phyloP scores from a whole-genome alignment of 1,139 yeast species.

The Blastobotrys aristatus region DNA sequence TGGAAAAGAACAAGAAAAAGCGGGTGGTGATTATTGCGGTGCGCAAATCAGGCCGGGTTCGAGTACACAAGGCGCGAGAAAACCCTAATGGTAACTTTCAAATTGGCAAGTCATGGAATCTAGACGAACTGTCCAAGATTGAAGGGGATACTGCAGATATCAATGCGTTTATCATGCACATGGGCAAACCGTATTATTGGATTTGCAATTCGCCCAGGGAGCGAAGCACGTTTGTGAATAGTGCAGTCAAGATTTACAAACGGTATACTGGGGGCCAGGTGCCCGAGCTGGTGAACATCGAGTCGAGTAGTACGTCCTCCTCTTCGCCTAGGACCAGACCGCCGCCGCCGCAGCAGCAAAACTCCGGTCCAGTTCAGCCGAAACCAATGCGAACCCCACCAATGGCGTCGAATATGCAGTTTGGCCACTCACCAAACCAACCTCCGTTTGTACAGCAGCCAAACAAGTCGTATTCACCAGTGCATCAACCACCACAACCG shows the following conservation, averaged over 20 bases:
- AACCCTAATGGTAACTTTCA: conserved; percentile 71
- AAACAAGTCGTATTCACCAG: not conserved
- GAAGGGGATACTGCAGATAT: conserved; percentile 47
- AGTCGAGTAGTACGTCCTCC: conserved; percentile 7
- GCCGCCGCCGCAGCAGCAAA: not conserved
- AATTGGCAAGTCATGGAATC: conserved; percentile 90
- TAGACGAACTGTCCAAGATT: conserved; percentile 61
- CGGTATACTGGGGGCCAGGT: conserved; percentile 62
- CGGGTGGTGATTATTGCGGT: conserved; percentile 45
- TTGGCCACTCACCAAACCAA: not conserved
- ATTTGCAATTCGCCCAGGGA: conserved; percentile 65
- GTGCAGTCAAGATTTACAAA: conserved; percentile 58
- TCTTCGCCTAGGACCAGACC: not conserved
- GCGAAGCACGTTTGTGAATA: conserved; percentile 58
- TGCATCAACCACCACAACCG: not conserved
- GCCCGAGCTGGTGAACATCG: conserved; percentile 52
- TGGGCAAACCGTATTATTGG: conserved; percentile 88
- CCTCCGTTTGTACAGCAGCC: not conserved
- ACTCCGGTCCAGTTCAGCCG: not conserved
- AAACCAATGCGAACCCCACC: not conserved
- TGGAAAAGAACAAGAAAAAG: conserved; percentile 26
- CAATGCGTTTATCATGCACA: conserved; percentile 45
- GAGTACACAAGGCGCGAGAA: conserved; percentile 82
- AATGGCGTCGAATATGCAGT: not conserved
- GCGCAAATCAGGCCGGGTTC: conserved; percentile 55